Percentiles rank a stretch among this genome's conserved stretches.
phyloP scores from a whole-genome alignment of 2,329 filamentous ascomycete genomes.

The Penicillium sp. region DNA sequence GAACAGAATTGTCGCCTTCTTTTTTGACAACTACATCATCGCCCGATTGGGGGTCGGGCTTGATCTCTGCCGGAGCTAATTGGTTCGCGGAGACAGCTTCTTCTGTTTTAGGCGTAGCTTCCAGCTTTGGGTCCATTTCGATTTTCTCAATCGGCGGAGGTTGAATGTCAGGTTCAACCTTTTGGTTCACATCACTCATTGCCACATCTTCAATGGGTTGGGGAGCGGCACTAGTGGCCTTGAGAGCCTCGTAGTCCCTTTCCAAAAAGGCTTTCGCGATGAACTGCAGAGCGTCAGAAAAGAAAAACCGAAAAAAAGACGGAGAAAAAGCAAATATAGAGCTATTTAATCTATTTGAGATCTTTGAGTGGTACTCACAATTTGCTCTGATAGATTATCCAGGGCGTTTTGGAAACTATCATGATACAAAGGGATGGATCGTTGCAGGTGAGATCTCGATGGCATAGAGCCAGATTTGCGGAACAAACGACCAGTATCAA shows the following conservation, averaged over 20 bases:
- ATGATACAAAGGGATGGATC: slow-evolving; percentile 37
- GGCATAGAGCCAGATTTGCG: slow-evolving; percentile 37
- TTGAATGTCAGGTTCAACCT: slow-evolving; percentile 14
- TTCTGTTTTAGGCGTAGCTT: slow-evolving; percentile 18
- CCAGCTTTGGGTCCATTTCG: slow-evolving; percentile 14
- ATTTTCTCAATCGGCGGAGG: slow-evolving; percentile 20
- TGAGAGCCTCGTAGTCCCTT: slow-evolving; percentile 40
- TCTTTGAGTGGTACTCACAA: slow-evolving; percentile 32
- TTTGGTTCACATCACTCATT: slow-evolving; percentile 28
- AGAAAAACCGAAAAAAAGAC: background rate
- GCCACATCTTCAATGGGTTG: slow-evolving; percentile 29
- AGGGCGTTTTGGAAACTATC: slow-evolving; percentile 42
- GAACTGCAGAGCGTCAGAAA: slow-evolving; percentile 31
- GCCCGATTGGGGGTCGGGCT: slow-evolving; percentile 6
- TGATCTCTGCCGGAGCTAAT: slow-evolving; percentile 14
- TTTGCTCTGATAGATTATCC: slow-evolving; percentile 43
- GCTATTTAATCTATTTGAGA: background rate
- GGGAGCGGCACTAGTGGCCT: slow-evolving; percentile 32
- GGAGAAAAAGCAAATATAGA: slow-evolving; percentile 1
- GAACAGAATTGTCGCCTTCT: slow-evolving; percentile 20
- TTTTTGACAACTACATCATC: slow-evolving; percentile 22
- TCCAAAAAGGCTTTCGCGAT: slow-evolving; percentile 45
- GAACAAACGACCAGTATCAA: slow-evolving; percentile 44
- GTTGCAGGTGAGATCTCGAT: slow-evolving; percentile 36
- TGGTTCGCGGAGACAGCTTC: slow-evolving; percentile 10